Evolutionary conservation across 1,284 basidiomycete genomes (phyloP).

Genomic region (Fomitopsis betulina): DNA sequence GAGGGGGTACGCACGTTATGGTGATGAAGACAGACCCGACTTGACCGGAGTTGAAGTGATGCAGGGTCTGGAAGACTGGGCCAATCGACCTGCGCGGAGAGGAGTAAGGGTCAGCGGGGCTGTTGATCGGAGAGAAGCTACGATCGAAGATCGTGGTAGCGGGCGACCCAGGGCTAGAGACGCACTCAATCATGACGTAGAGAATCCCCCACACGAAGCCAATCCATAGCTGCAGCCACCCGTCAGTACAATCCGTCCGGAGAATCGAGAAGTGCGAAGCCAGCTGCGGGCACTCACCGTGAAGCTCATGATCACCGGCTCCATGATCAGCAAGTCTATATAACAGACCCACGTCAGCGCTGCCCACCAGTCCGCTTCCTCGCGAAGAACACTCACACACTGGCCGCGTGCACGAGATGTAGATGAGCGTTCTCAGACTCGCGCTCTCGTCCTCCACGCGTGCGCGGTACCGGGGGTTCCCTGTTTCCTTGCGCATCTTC

Average conservation of each 20-base stretch:
- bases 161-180: slow-evolving; percentile 4
- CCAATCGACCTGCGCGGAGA: slow-evolving; percentile 46
- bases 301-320: slow-evolving; percentile 73
- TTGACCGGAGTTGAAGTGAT: slow-evolving; percentile 62
- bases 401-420: slow-evolving; percentile 65
- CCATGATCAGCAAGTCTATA: slow-evolving; percentile 61
- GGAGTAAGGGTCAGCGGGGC: neutral
- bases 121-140: neutral
- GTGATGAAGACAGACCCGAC: slow-evolving; percentile 59
- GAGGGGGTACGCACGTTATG: slow-evolving; percentile 43
- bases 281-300: slow-evolving; percentile 41
- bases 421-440: slow-evolving; percentile 52
- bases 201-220: slow-evolving; percentile 78
- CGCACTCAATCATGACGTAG: slow-evolving; percentile 64
- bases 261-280: neutral
- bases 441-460: slow-evolving; percentile 59
- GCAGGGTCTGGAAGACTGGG: slow-evolving; percentile 55
- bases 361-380: neutral
- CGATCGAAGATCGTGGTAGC: neutral
- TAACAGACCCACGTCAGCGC: neutral
- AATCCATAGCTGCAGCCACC: slow-evolving; percentile 55
- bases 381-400: slow-evolving; percentile 41
- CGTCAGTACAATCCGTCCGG: neutral
- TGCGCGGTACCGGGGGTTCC: slow-evolving; percentile 56
- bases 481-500: slow-evolving; percentile 56